Evolutionary conservation across 345 rosid species (phyloP).

Genomic region (Clarkia xantiana): DNA sequence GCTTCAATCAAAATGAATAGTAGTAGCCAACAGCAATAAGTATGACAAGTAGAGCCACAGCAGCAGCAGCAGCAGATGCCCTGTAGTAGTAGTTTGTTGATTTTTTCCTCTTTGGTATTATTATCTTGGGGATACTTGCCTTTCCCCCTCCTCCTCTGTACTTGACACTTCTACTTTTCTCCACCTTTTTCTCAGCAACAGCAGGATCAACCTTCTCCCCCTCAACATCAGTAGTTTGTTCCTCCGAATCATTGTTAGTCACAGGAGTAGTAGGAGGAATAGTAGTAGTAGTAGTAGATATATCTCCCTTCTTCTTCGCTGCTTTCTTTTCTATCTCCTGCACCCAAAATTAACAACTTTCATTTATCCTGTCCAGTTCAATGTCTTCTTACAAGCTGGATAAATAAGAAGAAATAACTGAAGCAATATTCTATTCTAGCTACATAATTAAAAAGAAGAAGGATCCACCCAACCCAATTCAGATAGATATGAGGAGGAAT

Average conservation of each 20-base stretch:
- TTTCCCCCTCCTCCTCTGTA: conserved; percentile 41
- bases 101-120: conserved; percentile 59
- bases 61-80: conserved; percentile 56
- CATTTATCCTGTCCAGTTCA: no score
- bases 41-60: conserved; percentile 29
- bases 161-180: conserved; percentile 18
- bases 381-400: no score
- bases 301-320: conserved; percentile 52
- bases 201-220: conserved; percentile 22
- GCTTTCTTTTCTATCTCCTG: conserved; percentile 81
- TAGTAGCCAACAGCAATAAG: conserved; percentile 34
- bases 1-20: conserved; percentile 18
- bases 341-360: neutral
- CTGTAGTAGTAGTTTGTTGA: conserved; percentile 59
- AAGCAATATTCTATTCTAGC: no score
- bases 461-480: no score
- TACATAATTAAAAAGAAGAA: no score
- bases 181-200: conserved; percentile 31
- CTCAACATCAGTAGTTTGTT: conserved; percentile 34
- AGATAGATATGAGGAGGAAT: no score
- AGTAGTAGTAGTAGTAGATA: conserved; percentile 14
- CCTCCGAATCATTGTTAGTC: conserved; percentile 27
- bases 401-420: no score
- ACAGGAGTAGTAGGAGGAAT: no score
- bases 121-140: conserved; percentile 46